These are phyloP conservation scores for Nakazawaea anatomiae DNA, from an alignment of 805 yeast genomes.

Conservation along the genomic window DNA sequence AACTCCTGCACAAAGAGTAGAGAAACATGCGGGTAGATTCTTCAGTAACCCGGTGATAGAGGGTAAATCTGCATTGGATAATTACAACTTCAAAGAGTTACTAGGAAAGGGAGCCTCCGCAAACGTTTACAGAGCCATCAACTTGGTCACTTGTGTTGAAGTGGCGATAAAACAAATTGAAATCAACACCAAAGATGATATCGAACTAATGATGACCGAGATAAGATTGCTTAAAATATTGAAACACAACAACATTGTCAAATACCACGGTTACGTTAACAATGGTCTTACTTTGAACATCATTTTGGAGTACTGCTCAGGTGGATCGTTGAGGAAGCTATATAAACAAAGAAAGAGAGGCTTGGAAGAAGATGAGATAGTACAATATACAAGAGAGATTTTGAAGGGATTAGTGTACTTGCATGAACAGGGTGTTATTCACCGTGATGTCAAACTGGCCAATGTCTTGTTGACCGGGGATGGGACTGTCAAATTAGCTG, in stretches of 20 bases:
- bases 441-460: slow-evolving; percentile 74
- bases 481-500: slow-evolving; percentile 67
- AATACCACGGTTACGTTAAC: slow-evolving; percentile 62
- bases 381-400: slow-evolving; percentile 46
- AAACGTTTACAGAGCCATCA: slow-evolving; percentile 41
- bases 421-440: slow-evolving; percentile 71
- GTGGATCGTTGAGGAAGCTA: slow-evolving; percentile 57
- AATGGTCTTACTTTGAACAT: slow-evolving; percentile 47
- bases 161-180: slow-evolving; percentile 78
- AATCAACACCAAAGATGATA: slow-evolving; percentile 44
- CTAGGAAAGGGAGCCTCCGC: slow-evolving; percentile 94
- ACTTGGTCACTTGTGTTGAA: slow-evolving; percentile 55
- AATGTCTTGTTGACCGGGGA: slow-evolving; percentile 57
- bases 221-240: slow-evolving; percentile 59
- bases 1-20: slow-evolving; percentile 49
- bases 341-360: slow-evolving; percentile 42
- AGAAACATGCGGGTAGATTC: slow-evolving; percentile 30
- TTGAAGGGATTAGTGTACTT: slow-evolving; percentile 56
- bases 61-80: slow-evolving; percentile 35
- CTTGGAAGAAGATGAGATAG: slow-evolving; percentile 48
- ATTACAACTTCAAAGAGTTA: slow-evolving; percentile 49
- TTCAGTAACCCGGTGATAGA: slow-evolving; percentile 20
- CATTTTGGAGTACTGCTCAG: slow-evolving; percentile 58
- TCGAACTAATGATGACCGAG: slow-evolving; percentile 53
- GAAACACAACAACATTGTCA: slow-evolving; percentile 61